Evolutionary conservation across 78 protist genomes (phyloP).

Genomic region (Corallochytrium limacisporum): DNA sequence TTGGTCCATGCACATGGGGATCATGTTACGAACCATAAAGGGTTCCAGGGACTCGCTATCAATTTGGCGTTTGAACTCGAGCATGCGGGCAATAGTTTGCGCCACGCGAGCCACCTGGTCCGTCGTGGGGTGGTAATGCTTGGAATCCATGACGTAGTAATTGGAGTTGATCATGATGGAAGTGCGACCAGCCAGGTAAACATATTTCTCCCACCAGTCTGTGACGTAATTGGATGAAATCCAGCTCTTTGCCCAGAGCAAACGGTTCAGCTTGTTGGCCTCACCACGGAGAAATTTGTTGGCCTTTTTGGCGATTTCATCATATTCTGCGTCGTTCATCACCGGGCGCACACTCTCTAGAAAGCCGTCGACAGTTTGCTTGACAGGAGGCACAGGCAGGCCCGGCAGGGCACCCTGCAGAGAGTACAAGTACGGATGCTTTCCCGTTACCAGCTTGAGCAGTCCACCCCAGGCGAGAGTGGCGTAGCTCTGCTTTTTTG

Average conservation of each 20-base stretch:
- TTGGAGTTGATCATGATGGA: conserved; percentile 49
- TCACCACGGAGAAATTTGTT: not conserved
- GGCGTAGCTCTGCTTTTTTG: not conserved
- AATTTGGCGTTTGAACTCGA: not conserved
- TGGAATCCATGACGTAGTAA: conserved; percentile 26
- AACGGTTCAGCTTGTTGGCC: conserved; percentile 26
- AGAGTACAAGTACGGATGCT: conserved; percentile 11
- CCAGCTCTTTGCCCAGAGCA: conserved; percentile 12
- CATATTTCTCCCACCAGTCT: conserved; percentile 60
- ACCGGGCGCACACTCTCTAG: conserved; percentile 23
- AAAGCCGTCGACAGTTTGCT: conserved; percentile 12
- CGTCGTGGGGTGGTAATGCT: not conserved
- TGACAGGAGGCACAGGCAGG: conserved; percentile 30
- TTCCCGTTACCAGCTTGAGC: conserved; percentile 3
- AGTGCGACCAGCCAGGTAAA: conserved; percentile 37
- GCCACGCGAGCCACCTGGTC: conserved; percentile 34
- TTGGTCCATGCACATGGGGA: conserved; percentile 62
- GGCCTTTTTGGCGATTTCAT: not conserved
- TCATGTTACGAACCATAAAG: conserved; percentile 10
- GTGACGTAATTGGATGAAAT: conserved; percentile 25
- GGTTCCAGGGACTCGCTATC: conserved; percentile 31
- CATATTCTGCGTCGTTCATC: conserved; percentile 6
- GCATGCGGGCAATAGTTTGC: not conserved
- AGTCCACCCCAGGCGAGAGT: conserved; percentile 1
- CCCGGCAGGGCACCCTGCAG: conserved; percentile 33